Conservation (phyloP, 768 basidiomycete species). For the Boletus pseudo-olivaceus region DNA sequence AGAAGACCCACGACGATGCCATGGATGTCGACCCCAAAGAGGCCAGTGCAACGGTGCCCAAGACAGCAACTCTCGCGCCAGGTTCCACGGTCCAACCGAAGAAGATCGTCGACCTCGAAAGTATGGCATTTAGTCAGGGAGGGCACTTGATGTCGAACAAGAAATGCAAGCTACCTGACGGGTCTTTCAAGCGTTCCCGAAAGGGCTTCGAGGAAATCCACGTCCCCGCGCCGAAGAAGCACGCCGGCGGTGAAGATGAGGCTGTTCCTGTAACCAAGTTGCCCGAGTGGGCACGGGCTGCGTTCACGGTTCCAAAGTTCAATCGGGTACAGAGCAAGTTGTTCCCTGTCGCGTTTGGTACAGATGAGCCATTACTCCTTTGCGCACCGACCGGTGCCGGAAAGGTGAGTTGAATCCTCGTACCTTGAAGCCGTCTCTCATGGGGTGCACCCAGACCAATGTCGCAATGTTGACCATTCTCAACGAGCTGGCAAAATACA, state of each 20-base stretch:
- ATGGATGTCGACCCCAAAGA: slow-evolving; percentile 78
- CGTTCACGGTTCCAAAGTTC: slow-evolving; percentile 77
- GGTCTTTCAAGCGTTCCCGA: slow-evolving; percentile 93
- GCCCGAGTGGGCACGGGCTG: slow-evolving; percentile 84
- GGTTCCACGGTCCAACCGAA: slow-evolving; percentile 87
- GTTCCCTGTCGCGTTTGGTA: slow-evolving; percentile 89
- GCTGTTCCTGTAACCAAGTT: slow-evolving; percentile 68
- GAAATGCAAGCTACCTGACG: slow-evolving; percentile 95
- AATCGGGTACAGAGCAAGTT: slow-evolving; percentile 94
- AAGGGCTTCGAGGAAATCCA: slow-evolving; percentile 99
- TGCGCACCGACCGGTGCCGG: slow-evolving; percentile 99
- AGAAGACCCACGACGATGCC: slow-evolving; percentile 47
- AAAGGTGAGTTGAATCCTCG: slow-evolving; percentile 59
- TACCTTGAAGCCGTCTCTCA: slow-evolving; percentile 3
- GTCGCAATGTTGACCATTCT: slow-evolving; percentile 95
- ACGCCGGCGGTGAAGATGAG: slow-evolving; percentile 59
- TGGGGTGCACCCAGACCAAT: slow-evolving; percentile 65
- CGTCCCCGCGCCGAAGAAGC: slow-evolving; percentile 87
- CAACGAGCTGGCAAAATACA: slow-evolving; percentile 83
- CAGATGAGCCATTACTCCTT: slow-evolving; percentile 90
- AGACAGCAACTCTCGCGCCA: slow-evolving; percentile 82
- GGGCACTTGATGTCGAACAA: slow-evolving; percentile 99
- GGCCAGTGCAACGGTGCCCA: slow-evolving; percentile 50
- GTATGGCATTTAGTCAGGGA: slow-evolving; percentile 94
- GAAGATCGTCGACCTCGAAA: slow-evolving; percentile 81